A percentile compares a stretch with the other conserved stretches of the same genome.
phyloP scores from a whole-genome alignment of 1,284 basidiomycete genomes.

The Malassezia brasiliensis region DNA sequence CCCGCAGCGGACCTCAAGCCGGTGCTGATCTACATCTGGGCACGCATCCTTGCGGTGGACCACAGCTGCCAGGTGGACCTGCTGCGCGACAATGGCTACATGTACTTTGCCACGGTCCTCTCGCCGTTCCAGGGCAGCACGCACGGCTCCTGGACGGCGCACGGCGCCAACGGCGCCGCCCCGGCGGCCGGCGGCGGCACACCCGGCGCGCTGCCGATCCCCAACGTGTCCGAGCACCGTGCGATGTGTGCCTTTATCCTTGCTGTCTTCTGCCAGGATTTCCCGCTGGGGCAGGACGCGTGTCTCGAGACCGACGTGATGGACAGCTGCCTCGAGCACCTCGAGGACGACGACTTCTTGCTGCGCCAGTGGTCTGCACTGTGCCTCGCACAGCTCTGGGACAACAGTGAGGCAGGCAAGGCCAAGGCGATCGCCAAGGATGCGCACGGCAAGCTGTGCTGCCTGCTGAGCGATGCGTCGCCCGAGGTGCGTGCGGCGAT shows the following conservation, averaged over 20 bases:
- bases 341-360: slow-evolving; percentile 78
- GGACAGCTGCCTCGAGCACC: slow-evolving; percentile 72
- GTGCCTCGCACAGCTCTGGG: slow-evolving; percentile 93
- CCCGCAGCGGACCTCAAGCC: slow-evolving; percentile 88
- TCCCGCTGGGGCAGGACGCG: slow-evolving; percentile 71
- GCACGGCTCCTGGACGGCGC: slow-evolving; percentile 45
- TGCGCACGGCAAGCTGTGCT: slow-evolving; percentile 76
- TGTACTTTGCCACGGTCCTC: slow-evolving; percentile 45
- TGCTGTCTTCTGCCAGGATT: slow-evolving; percentile 81
- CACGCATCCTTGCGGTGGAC: slow-evolving; percentile 89
- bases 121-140: slow-evolving; percentile 27
- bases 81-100: slow-evolving; percentile 57
- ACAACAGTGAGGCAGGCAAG: slow-evolving; percentile 80
- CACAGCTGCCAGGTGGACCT: slow-evolving; percentile 83
- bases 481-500: slow-evolving; percentile 87
- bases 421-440: slow-evolving; percentile 69
- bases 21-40: slow-evolving; percentile 99
- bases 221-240: slow-evolving; percentile 89
- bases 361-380: slow-evolving; percentile 87
- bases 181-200: neutral
- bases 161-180: neutral
- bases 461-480: slow-evolving; percentile 73
- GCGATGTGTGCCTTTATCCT: slow-evolving; percentile 99
- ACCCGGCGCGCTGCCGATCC: slow-evolving; percentile 52
- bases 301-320: slow-evolving; percentile 79